Evolutionary conservation across 2,329 filamentous ascomycete species (phyloP), one percentile per base, ranked within the genome.

Genomic region (Kalmusia sp.): DNA sequence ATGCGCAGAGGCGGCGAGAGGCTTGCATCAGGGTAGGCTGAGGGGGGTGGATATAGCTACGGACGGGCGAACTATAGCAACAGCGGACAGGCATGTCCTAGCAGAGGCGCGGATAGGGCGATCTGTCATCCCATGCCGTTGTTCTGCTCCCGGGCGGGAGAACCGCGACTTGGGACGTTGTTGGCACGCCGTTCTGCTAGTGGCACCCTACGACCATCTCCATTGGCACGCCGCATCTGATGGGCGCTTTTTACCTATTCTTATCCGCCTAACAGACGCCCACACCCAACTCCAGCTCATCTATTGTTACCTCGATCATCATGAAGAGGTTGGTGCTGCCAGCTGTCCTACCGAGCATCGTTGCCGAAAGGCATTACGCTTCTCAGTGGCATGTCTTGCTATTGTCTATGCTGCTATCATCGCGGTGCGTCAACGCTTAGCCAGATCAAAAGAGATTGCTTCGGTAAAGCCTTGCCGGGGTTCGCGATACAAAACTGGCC

Each of bases 121-220:
- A 28, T 47, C 44, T 37, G 44, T 37, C 44, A 38, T 47, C 33
- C 27, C 44, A 35, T 21, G 44, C 44, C 33, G 9, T 6, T 24
- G n/a, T 19, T 7, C 5, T 9, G 24, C 14, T 30, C 25, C 22
- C 28, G 33, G 33, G 33, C 24, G 37, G 24, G 4, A 37, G 33
- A 37, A 21, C 24, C 44, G 44, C 34, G 14, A 30, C 25, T 24
- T 33, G 28, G 24, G 44, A 47, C 33, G 44, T 38, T 45, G 38
- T 14, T 45, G 41, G 28, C n/a, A 19, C 17, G 15, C 15, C 12
- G 27, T 8, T n/a, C 22, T 8, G 19, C 24, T 37, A 14, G 33
- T 47, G 44, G 31, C 44, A n/a, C 31, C 6, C 17, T 9, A 46
- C 4, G 21, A n/a, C 11, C 21, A 19, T 3, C 21, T n/a, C 9